Base-by-base conservation (phyloP, 2,329 filamentous ascomycete species). In the Akanthomyces dipterigenus region DNA sequence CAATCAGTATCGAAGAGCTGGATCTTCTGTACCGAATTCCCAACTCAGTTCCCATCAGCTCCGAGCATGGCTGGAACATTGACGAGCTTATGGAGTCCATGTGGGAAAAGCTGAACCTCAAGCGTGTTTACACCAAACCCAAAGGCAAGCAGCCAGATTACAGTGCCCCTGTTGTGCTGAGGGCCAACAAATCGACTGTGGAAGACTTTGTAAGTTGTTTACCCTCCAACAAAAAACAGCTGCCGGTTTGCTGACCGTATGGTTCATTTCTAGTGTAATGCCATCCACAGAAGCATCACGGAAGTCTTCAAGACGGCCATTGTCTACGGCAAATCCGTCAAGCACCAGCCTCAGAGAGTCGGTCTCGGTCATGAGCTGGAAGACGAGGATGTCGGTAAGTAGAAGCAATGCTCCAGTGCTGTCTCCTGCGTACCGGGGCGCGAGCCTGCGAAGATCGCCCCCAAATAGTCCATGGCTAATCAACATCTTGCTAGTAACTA, bases 271-370 rank as follows among this genome's bases (percentile, higher is more conserved):
- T 71, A 96, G 92, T 99, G 95, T 78, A 96, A 97, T 78, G 85
- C 91, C 67, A 99, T 99, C 73, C 95, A 99, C 78, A 91, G 95
- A 74, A 96, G 87, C 61, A 98, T 99, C 72, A 83, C 95, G 61
- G 95, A 99, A 69, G 88, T 96, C 69, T 99, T 99, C 82, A 96
- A 93, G 77, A 86, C 88, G 64, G 95, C 95, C 60, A 88, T 99
- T 72, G 95, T 99, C 46, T 99, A 98, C 75, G 95, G 95, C 68
- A 95, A 93, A 74, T 97, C 93, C 61, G 93, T 98, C 68, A 98
- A 98, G 82, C 95, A 99, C 79, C 95, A 98, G 78, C 95, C 95
- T 66, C 95, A 99, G 78, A 86, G 93, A 70, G 95, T 98, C 65
- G 95, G 95, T 55, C 82, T 99, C 66, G 80, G 84, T 58, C 95